Base-by-base conservation (phyloP, 805 yeast species). In the Kockiozyma suomiensis region DNA sequence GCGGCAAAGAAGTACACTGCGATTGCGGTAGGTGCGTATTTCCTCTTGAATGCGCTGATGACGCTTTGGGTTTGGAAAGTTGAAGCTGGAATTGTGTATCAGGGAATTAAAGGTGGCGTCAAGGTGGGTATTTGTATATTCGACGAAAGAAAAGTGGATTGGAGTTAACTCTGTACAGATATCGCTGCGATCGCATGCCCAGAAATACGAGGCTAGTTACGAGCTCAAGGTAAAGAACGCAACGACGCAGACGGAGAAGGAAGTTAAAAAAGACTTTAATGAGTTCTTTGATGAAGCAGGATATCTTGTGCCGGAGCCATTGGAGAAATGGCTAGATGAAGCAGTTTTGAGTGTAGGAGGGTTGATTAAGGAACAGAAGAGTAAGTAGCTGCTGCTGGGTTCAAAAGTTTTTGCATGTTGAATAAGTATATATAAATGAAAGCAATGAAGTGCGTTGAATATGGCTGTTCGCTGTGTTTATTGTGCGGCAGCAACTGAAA, bases 71-170 rank as follows among this genome's bases (percentile, higher is more conserved):
- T 58, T 33, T 48, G 50, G 19, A 58, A 57, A 25, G 66, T 65
- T 30, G 75, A 73, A 62, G 62, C 64, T 48, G 66, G 69, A 6
- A 59, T 66, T 2, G 58, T 70, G n/a, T 74, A 68, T 49, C 57
- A 61, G 40, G 76, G 76, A 8, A 32, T 35, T 19, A 66, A 68
- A 56, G 70, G 57, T 7, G 55, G 55, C 19, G 52, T 55, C 25
- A 60, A 50, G 56, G 64, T 66, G 45, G 56, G 49, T 41, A 17
- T 23, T 13, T 8, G 4, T 38, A 7, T 17, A n/a, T n/a, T n/a
- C n/a, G n/a, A n/a, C n/a, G n/a, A n/a, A n/a, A n/a, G n/a, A n/a
- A n/a, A n/a, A n/a, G n/a, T n/a, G n/a, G n/a, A n/a, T n/a, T n/a
- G n/a, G n/a, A n/a, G n/a, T n/a, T n/a, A n/a, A n/a, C n/a, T n/a